phyloP scores from a whole-genome alignment of 768 basidiomycete genomes.

The Trametopsis cervina region DNA sequence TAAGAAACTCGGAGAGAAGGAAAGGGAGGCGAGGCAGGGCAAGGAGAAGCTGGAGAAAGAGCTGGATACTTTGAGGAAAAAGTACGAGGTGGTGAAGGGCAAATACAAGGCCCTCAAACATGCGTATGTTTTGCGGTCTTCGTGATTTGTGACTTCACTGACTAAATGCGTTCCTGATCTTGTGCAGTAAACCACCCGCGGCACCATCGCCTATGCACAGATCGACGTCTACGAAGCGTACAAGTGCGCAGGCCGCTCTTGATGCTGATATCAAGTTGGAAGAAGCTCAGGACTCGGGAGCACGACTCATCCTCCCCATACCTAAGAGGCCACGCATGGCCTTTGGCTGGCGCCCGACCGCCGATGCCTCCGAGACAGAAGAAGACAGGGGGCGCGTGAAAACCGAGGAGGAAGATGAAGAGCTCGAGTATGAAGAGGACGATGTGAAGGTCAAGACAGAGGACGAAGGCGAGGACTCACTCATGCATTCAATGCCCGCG shows the following conservation, averaged over 20 bases:
- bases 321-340: conserved; percentile 6
- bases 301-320: conserved; percentile 1
- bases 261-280: neutral
- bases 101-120: conserved; percentile 17
- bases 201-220: neutral
- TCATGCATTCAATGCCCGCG: neutral
- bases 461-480: neutral
- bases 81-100: conserved; percentile 15
- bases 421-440: conserved; percentile 5
- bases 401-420: conserved; percentile 23
- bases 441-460: neutral
- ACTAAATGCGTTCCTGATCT: conserved; percentile 1
- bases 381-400: conserved; percentile 25
- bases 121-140: conserved; percentile 1
- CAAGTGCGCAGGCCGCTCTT: conserved; percentile 15
- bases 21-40: conserved; percentile 11
- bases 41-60: conserved; percentile 14
- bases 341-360: conserved; percentile 19
- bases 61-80: conserved; percentile 14
- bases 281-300: neutral
- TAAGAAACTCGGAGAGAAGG: conserved; percentile 1
- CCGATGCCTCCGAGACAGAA: conserved; percentile 25
- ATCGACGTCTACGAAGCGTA: conserved; percentile 14
- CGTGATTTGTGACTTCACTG: neutral
- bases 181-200: neutral